Evolutionary conservation across 768 basidiomycete species (phyloP), one percentile per base, ranked within the genome.

Genomic region (Suillus spraguei): DNA sequence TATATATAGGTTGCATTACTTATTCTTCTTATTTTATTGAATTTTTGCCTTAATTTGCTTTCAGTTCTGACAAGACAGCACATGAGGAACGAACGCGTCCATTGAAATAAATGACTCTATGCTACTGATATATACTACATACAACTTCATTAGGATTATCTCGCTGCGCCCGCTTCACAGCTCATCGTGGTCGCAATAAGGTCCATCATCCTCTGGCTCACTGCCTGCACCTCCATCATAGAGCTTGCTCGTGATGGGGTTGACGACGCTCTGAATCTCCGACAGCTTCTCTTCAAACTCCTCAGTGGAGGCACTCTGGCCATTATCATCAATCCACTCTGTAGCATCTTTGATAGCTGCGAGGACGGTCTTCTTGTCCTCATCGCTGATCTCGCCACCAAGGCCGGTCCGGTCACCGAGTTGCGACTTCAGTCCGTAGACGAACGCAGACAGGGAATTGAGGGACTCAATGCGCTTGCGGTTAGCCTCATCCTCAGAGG

Each of bases 271-370:
- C 73, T 94, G 92, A 33, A 94, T 82, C 78, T 91, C 90, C 58
- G 74, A 66, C 69, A 95, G 80, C 82, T 95, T 94, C 83, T 97
- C 96, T 74, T 98, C 95, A 28, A 95, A 80, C 63, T 97, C 94
- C 74, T 97, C 96, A 50, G 89, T 87, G 39, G 83, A 83, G 28
- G 96, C 96, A 9, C 79, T 79, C 44, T 84, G 79, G 22, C 90
- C 90, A 70, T 94, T 85, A 71, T 91, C 87, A 54, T 99, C 96
- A 61, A 97, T 86, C 95, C 95, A 98, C 62, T 94, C 93, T 22
- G 89, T 88, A 60, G 88, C 87, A 68, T 97, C 94, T 82, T 96
- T 96, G 79, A 97, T 80, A 42, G 88, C 81, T 24, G 83, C 84
- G 60, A 92, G 81, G 66, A 99, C 84, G 9, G 85, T 87, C 85